These are phyloP conservation scores for Naganishia vaughanmartiniae DNA, from an alignment of 768 basidiomycete genomes.

Conservation along the genomic window DNA sequence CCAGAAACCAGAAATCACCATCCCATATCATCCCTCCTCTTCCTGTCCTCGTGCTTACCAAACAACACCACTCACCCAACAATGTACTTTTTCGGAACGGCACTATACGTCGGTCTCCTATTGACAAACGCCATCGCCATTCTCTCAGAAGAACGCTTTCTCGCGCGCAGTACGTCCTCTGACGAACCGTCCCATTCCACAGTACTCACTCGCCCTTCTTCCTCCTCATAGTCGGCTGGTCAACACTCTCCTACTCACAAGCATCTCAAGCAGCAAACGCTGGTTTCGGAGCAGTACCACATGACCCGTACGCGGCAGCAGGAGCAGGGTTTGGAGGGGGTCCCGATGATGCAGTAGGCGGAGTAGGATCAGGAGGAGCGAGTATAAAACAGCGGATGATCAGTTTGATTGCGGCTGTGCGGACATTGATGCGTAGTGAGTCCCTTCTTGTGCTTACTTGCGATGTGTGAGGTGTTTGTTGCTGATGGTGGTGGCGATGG, in stretches of 20 bases:
- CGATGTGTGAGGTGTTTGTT: not conserved
- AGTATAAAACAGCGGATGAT: conserved; percentile 81
- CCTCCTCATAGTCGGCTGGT: conserved; percentile 74
- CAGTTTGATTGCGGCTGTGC: conserved; percentile 88
- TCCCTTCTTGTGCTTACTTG: conserved; percentile 2
- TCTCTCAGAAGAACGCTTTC: conserved; percentile 91
- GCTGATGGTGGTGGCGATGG: not conserved
- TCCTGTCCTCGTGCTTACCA: not conserved
- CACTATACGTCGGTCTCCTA: conserved; percentile 81
- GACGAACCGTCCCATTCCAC: conserved; percentile 14
- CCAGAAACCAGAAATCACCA: not conserved
- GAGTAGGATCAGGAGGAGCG: conserved; percentile 55
- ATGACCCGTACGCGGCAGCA: conserved; percentile 28
- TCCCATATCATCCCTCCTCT: not conserved
- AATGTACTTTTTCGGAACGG: conserved; percentile 47
- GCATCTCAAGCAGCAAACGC: conserved; percentile 37
- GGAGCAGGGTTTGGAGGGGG: conserved; percentile 3
- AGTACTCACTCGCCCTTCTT: conserved; percentile 2
- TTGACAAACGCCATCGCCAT: conserved; percentile 93
- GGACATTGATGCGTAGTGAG: conserved; percentile 96
- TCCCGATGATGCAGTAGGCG: conserved; percentile 26
- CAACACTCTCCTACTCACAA: conserved; percentile 49
- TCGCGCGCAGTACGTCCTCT: conserved; percentile 74
- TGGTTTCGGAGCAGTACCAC: conserved; percentile 45
- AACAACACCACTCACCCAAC: conserved; percentile 49